phyloP scores from a whole-genome alignment of 768 basidiomycete genomes.

The Lentinula detonsa region DNA sequence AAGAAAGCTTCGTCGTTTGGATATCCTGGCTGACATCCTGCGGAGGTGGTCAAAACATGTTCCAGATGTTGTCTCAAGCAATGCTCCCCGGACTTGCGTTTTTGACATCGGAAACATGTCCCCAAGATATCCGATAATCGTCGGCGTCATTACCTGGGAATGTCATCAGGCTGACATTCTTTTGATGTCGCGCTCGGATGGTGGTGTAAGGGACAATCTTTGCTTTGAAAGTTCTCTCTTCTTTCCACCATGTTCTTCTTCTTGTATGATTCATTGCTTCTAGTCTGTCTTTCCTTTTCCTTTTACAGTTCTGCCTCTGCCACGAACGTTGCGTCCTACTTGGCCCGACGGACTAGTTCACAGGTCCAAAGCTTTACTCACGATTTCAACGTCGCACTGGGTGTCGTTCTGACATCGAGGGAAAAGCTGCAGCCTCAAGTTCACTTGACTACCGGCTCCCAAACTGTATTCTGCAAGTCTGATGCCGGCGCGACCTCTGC shows the following conservation, averaged over 20 bases:
- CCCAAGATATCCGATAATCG: too few species aligned
- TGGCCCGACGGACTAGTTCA: not conserved
- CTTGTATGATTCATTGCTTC: not conserved
- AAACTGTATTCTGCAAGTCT: not conserved
- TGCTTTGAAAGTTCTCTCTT: not conserved
- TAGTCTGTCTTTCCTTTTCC: conserved; percentile 1
- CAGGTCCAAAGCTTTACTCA: not conserved
- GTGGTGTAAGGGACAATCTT: too few species aligned
- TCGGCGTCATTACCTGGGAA: too few species aligned
- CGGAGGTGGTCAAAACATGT: too few species aligned
- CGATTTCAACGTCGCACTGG: conserved; percentile 4
- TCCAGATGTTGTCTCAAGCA: too few species aligned
- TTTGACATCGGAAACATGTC: too few species aligned
- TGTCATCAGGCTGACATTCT: too few species aligned
- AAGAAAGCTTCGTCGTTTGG: too few species aligned
- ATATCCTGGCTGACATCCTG: too few species aligned
- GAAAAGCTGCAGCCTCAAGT: not conserved
- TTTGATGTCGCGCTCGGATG: too few species aligned
- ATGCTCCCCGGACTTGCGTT: too few species aligned
- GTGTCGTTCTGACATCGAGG: not conserved
- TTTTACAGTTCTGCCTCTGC: not conserved
- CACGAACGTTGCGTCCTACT: not conserved
- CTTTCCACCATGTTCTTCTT: conserved; percentile 3
- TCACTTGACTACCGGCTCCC: not conserved
- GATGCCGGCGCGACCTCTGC: not conserved